Percentiles rank a stretch among this genome's conserved stretches.
phyloP scores from a whole-genome alignment of 1,284 basidiomycete genomes.

The Baeospora myosura region DNA sequence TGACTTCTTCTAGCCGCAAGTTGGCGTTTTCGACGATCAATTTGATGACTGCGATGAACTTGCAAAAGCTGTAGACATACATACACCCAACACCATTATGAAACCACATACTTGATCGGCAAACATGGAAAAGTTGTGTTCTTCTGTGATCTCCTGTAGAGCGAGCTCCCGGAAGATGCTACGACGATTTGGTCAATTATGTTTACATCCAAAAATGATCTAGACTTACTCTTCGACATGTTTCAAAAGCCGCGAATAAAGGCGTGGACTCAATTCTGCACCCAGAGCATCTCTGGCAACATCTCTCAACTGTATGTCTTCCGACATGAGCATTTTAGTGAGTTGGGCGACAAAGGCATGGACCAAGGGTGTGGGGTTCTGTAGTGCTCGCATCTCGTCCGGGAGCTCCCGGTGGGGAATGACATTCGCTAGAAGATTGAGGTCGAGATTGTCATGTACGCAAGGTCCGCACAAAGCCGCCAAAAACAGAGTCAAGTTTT shows the following conservation, averaged over 20 bases:
- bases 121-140: constrained; percentile 35
- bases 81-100: too few species aligned
- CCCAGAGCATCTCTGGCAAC: constrained; percentile 77
- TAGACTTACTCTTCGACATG: constrained; percentile 65
- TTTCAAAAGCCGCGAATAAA: constrained; percentile 61
- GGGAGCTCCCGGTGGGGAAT: constrained; percentile 62
- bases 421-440: constrained; percentile 41
- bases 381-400: constrained; percentile 57
- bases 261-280: constrained; percentile 62
- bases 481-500: constrained; percentile 79
- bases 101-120: constrained; percentile 61
- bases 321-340: constrained; percentile 61
- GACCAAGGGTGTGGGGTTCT: constrained; percentile 51
- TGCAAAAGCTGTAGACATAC: constrained; percentile 6
- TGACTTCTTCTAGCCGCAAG: constrained; percentile 49
- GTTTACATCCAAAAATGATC: not conserved
- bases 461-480: constrained; percentile 71
- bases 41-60: constrained; percentile 73
- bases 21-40: constrained; percentile 71
- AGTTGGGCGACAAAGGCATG: constrained; percentile 63
- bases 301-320: constrained; percentile 63
- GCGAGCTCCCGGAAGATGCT: constrained; percentile 43
- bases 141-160: constrained; percentile 31
- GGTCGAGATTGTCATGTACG: constrained; percentile 40
- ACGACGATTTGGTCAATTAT: not conserved